Evolutionary conservation across 768 basidiomycete genomes (phyloP).

Genomic region (Boletus huronensis): DNA sequence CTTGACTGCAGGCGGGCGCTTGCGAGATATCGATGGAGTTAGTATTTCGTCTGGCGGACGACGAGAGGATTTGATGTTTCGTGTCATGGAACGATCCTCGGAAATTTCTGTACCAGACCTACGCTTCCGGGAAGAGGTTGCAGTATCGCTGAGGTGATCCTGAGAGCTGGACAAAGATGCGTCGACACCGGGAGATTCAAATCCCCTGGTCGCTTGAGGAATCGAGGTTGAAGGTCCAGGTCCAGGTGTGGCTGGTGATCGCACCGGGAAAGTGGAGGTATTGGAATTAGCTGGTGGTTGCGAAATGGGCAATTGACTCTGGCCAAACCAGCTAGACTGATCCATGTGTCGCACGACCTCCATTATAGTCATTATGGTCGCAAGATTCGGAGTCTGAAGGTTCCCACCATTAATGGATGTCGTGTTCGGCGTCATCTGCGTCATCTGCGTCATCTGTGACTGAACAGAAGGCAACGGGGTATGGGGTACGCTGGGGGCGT

Average conservation of each 20-base stretch:
- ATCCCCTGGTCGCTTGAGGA: neutral
- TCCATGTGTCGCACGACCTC: conserved; percentile 31
- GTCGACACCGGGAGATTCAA: neutral
- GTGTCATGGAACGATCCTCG: conserved; percentile 7
- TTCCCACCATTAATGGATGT: conserved; percentile 10
- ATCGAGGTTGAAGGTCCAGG: conserved; percentile 1
- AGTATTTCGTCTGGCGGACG: conserved; percentile 5
- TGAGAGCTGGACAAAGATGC: conserved; percentile 2
- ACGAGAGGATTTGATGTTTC: conserved; percentile 2
- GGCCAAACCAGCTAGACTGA: conserved; percentile 18
- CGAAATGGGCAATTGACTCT: conserved; percentile 14
- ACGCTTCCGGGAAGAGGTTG: conserved; percentile 4
- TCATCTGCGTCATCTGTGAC: conserved; percentile 13
- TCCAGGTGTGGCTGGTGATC: neutral
- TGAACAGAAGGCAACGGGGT: conserved; percentile 16
- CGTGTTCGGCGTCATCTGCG: conserved; percentile 11
- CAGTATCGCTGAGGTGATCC: neutral
- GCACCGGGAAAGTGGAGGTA: conserved; percentile 1
- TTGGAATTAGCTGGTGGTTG: conserved; percentile 14
- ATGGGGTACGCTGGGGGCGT: conserved; percentile 8
- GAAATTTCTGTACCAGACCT: conserved; percentile 2
- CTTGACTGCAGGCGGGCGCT: conserved; percentile 18
- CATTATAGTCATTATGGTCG: conserved; percentile 31
- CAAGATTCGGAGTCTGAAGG: conserved; percentile 18
- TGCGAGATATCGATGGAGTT: conserved; percentile 20